Conservation (phyloP, 1,284 basidiomycete genomes). For the Rhodotorula glutinis region DNA sequence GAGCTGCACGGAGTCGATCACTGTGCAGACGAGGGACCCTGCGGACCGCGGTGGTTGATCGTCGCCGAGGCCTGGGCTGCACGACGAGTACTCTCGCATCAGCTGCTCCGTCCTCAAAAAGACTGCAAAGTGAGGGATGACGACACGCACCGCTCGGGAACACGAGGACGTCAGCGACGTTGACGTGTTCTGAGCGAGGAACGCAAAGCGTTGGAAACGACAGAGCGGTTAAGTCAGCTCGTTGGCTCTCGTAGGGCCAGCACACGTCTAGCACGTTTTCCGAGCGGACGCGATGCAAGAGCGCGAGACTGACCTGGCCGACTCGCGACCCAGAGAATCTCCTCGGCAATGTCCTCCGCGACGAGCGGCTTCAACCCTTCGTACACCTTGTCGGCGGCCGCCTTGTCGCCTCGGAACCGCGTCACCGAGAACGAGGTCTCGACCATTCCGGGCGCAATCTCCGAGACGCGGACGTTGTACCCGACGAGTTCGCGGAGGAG, state of each 20-base stretch:
- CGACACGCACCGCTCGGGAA: slow-evolving; percentile 48
- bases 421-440: slow-evolving; percentile 74
- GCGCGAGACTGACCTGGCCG: slow-evolving; percentile 58
- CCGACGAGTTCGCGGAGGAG: slow-evolving; percentile 81
- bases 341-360: slow-evolving; percentile 56
- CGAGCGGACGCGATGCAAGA: too few species aligned
- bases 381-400: slow-evolving; percentile 82
- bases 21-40: not conserved
- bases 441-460: slow-evolving; percentile 63
- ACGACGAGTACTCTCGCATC: not conserved
- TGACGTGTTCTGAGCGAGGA: slow-evolving; percentile 59
- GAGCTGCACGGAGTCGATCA: not conserved
- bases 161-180: slow-evolving; percentile 74
- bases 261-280: too few species aligned
- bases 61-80: slow-evolving; percentile 30
- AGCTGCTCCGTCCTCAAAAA: not conserved
- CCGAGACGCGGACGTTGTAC: slow-evolving; percentile 79
- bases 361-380: slow-evolving; percentile 66
- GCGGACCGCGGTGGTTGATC: slow-evolving; percentile 23
- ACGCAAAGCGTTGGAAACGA: not conserved
- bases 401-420: slow-evolving; percentile 77
- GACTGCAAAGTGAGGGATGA: too few species aligned
- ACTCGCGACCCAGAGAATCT: slow-evolving; percentile 92
- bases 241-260: too few species aligned
- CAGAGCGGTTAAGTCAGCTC: too few species aligned